Conservation (phyloP, 2,329 filamentous ascomycete genomes). For the Plenodomus tracheiphilus region DNA sequence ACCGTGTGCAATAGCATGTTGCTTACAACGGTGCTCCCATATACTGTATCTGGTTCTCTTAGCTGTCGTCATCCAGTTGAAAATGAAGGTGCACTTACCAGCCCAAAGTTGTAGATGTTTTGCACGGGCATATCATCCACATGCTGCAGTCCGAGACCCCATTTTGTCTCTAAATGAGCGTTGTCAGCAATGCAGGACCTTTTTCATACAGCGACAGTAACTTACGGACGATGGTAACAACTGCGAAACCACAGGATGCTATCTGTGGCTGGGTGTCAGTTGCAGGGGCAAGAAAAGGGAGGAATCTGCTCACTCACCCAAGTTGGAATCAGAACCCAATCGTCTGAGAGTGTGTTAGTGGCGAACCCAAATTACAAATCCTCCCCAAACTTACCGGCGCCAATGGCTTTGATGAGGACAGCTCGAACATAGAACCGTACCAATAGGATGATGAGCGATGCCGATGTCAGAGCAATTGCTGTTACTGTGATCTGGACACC, state of each 20-base stretch:
- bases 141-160: constrained; percentile 14
- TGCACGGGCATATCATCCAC: constrained; percentile 13
- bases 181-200: not conserved
- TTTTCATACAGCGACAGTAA: not conserved
- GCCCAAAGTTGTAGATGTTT: constrained; percentile 18
- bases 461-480: constrained; percentile 7
- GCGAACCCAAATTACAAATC: too few species aligned
- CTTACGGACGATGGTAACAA: constrained; percentile 15
- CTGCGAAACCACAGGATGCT: constrained; percentile 15
- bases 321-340: constrained; percentile 11
- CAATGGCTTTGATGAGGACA: constrained; percentile 15
- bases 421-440: constrained; percentile 17
- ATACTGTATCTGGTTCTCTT: constrained; percentile 15
- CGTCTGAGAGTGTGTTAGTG: constrained; percentile 5
- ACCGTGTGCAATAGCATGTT: not conserved
- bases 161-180: constrained; percentile 11
- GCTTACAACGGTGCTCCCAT: constrained; percentile 21
- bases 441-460: constrained; percentile 7
- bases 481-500: constrained; percentile 8
- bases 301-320: constrained; percentile 8
- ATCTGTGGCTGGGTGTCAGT: constrained; percentile 2
- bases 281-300: too few species aligned
- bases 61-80: not conserved
- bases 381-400: constrained; percentile 9
- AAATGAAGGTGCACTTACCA: constrained; percentile 3